These are phyloP conservation scores for Fusarium sp. DNA, from an alignment of 2,329 filamentous ascomycete genomes.

Conservation along the genomic window DNA sequence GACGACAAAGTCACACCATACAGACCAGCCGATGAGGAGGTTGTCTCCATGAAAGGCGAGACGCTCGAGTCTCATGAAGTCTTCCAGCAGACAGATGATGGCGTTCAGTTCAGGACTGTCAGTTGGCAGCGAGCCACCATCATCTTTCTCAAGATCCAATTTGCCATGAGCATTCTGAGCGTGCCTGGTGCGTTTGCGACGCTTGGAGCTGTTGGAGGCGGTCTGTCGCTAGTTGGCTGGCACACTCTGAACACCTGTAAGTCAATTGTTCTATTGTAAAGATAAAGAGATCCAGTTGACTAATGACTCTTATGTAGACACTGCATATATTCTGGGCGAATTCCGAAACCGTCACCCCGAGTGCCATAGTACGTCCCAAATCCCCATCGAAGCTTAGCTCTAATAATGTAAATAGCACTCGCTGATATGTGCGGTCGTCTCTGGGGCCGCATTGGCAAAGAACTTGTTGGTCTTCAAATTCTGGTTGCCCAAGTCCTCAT, in stretches of 20 bases:
- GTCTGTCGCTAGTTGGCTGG: neutral
- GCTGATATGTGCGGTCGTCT: neutral
- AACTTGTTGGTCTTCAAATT: neutral
- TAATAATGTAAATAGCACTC: neutral
- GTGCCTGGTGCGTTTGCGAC: conserved; percentile 43
- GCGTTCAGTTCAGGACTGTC: conserved; percentile 44
- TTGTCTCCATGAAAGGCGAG: neutral
- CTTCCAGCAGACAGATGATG: conserved; percentile 39
- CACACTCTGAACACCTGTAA: neutral
- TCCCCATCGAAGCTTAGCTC: neutral
- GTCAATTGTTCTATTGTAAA: rapidly evolving
- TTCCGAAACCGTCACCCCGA: neutral
- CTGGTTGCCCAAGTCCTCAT: neutral
- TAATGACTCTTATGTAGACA: neutral
- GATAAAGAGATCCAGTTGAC: too few relatives aligned
- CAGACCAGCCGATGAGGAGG: neutral
- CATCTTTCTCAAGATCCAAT: conserved; percentile 51
- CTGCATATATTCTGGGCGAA: neutral
- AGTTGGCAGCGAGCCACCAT: conserved; percentile 53
- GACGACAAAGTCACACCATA: neutral
- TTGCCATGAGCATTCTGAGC: conserved; percentile 26
- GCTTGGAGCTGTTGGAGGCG: neutral
- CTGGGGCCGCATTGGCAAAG: neutral
- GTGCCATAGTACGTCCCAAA: neutral
- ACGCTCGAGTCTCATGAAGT: conserved; percentile 32